Conservation (phyloP, 202 grass and related monocot species). For the Zoysia matrella region DNA sequence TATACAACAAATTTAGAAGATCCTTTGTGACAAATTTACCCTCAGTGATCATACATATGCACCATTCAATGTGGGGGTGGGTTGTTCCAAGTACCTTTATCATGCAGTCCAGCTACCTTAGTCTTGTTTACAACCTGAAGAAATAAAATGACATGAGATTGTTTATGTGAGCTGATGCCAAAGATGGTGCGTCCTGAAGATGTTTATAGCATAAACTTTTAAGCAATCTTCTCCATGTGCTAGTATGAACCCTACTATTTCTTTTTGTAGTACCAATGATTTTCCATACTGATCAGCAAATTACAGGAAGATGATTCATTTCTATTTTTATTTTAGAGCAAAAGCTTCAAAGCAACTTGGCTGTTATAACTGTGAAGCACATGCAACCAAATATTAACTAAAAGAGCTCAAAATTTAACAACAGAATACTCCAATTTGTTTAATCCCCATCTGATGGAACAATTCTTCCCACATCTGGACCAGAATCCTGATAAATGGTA, state of each 20-base stretch:
- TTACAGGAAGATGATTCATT: background rate
- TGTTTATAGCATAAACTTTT: background rate
- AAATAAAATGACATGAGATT: background rate
- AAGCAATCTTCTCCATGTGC: background rate
- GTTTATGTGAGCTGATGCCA: conserved; percentile 17
- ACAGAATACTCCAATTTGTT: background rate
- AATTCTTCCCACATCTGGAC: background rate
- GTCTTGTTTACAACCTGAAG: background rate
- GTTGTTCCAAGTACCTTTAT: conserved; percentile 65
- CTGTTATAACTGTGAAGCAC: background rate
- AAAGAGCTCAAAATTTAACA: conserved; percentile 14
- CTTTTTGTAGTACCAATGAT: background rate
- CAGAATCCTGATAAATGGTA: background rate
- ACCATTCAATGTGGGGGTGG: background rate
- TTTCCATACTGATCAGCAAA: background rate
- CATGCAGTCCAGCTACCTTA: conserved; percentile 81
- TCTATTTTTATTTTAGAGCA: background rate
- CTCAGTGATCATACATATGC: background rate
- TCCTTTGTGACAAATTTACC: background rate
- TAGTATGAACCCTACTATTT: background rate
- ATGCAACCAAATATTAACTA: background rate
- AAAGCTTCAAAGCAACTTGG: background rate
- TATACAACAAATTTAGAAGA: background rate
- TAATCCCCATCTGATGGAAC: background rate
- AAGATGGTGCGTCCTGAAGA: background rate